phyloP scores from a whole-genome alignment of 2,329 filamentous ascomycete genomes.

The Delphinella strobiligena region DNA sequence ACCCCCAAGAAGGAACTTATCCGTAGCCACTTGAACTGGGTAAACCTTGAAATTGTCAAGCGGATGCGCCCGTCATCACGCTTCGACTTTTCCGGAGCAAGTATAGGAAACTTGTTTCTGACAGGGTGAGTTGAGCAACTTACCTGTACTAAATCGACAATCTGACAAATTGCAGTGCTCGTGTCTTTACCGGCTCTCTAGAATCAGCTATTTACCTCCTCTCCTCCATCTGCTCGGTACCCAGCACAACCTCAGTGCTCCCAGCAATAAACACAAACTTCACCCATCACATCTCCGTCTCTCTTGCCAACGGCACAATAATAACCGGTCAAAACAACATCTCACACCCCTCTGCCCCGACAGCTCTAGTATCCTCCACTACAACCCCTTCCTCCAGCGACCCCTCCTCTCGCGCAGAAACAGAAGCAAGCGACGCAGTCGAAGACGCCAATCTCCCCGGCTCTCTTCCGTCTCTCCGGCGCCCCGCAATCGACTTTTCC shows the following conservation, averaged over 20 bases:
- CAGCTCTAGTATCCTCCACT: slow-evolving; percentile 3
- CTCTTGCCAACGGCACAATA: slow-evolving; percentile 59
- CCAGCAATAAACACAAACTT: slow-evolving; percentile 93
- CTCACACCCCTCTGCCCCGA: slow-evolving; percentile 42
- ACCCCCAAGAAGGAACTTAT: slow-evolving; percentile 40
- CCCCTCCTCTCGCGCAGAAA: slow-evolving; percentile 18
- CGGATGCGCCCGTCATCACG: slow-evolving; percentile 32
- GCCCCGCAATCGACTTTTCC: slow-evolving; percentile 70
- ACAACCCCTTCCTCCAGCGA: neutral
- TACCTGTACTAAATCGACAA: neutral
- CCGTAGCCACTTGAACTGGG: slow-evolving; percentile 36
- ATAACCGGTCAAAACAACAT: slow-evolving; percentile 92
- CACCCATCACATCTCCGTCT: slow-evolving; percentile 84
- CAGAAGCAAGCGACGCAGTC: slow-evolving; percentile 49
- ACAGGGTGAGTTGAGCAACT: slow-evolving; percentile 33
- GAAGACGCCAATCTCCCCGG: slow-evolving; percentile 76
- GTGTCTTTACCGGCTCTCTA: slow-evolving; percentile 84
- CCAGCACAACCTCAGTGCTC: slow-evolving; percentile 62
- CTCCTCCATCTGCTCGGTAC: slow-evolving; percentile 74
- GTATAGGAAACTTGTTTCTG: slow-evolving; percentile 40
- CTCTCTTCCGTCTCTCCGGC: slow-evolving; percentile 65
- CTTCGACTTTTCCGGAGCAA: slow-evolving; percentile 38
- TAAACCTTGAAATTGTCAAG: slow-evolving; percentile 39
- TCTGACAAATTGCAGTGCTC: slow-evolving; percentile 45
- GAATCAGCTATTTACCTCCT: slow-evolving; percentile 88